These are phyloP conservation scores for Podaxis sp. DNA, from an alignment of 768 basidiomycete genomes.

Conservation along the genomic window DNA sequence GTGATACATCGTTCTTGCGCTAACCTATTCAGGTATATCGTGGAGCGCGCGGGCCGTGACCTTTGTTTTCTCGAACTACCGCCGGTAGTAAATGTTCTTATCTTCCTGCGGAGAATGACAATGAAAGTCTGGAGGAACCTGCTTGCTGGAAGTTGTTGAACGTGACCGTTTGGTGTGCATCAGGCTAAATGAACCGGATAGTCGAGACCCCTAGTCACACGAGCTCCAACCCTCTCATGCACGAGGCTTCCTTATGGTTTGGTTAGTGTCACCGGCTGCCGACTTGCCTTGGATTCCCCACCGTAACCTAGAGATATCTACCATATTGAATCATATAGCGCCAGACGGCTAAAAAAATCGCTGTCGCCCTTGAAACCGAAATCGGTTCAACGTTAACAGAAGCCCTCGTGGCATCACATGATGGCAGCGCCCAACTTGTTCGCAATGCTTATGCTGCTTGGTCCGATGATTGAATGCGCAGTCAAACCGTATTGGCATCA, in stretches of 20 bases:
- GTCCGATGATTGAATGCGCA: constrained; percentile 6
- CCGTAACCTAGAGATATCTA: too few relatives aligned
- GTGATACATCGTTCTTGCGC: background rate
- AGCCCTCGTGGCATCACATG: background rate
- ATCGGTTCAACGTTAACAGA: background rate
- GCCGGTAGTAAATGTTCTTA: background rate
- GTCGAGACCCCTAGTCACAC: too few relatives aligned
- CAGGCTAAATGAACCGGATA: too few relatives aligned
- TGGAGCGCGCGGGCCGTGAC: background rate
- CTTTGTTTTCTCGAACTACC: background rate
- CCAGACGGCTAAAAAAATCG: too few relatives aligned
- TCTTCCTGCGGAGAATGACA: background rate
- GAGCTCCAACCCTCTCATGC: too few relatives aligned
- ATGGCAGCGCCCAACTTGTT: background rate
- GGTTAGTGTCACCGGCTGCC: too few relatives aligned
- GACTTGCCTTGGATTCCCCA: too few relatives aligned
- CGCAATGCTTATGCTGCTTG: background rate
- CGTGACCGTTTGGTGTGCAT: background rate
- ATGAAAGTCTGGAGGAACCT: background rate
- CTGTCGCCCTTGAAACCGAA: too few relatives aligned
- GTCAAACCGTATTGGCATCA: background rate
- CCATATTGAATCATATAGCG: too few relatives aligned
- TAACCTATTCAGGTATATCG: background rate
- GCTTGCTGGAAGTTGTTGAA: background rate
- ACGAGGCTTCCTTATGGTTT: too few relatives aligned